Base-by-base conservation (phyloP, 2,329 filamentous ascomycete genomes). In the Neonectria hederae region DNA sequence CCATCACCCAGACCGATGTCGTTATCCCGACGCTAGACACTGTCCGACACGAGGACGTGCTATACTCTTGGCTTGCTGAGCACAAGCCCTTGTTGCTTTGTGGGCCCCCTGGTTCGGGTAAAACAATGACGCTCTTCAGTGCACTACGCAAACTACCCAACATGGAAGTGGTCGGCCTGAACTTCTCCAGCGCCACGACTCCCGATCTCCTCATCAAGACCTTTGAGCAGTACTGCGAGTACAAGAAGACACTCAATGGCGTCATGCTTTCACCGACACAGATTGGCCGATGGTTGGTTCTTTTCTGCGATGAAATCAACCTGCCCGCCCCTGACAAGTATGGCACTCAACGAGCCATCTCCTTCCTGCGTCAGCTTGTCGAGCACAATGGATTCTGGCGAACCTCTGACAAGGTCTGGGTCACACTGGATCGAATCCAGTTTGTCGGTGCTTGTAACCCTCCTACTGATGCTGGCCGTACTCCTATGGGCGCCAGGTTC, bases 301-400 rank as follows among this genome's bases (percentile, higher is more conserved):
- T 99, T 67, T 99, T 99, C 86, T 99, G 96, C 74, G 96, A 99
- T 77, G 96, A 99, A 79, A 99, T 99, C 82, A 99, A 99, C 80
- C 86, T 99, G 84, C 96, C 96, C 7, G 95, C 96, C 5, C 96
- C 96, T 4, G 96, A 99, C 81, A 95, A 94, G 74, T 99, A 99
- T 77, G 95, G 94, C 59, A 99, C 97, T 2, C 96, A 99, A 79
- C 90, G 96, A 66, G 96, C 96, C 35, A 99, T 99, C 69, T 97
- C 96, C 6, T 99, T 99, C 87, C 81, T 99, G 70, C 90, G 97
- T 72, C 96, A 99, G 78, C 89, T 99, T 66, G 94, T 99, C 53
- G 96, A 99, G 79, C 96, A 99, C 76, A 98, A 98, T 72, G 96
- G 96, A 30, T 99, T 99, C 87, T 99, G 97, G 97, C 89, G 95